Conservation (phyloP, 2,329 filamentous ascomycete genomes). For the Aspergillus ibericus region DNA sequence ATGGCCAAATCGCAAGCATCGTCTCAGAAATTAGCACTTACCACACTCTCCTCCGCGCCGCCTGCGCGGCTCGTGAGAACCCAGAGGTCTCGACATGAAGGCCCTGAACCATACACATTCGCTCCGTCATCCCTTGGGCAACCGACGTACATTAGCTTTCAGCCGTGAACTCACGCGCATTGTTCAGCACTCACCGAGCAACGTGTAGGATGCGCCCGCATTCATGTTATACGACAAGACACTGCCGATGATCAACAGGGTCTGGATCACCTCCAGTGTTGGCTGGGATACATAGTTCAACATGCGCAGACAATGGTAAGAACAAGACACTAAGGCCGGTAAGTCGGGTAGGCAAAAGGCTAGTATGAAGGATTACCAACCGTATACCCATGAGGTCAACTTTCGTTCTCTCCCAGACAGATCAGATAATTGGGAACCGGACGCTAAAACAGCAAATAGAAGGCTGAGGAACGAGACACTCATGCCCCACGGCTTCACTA, state of each 20-base stretch:
- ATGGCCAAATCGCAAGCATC: background rate
- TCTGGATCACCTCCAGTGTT: constrained; percentile 61
- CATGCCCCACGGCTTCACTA: constrained; percentile 58
- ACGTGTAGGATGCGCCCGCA: constrained; percentile 62
- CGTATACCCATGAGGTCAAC: constrained; percentile 63
- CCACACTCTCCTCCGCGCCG: constrained; percentile 41
- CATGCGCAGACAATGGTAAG: constrained; percentile 64
- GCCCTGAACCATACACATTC: constrained; percentile 58
- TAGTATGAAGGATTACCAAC: constrained; percentile 37
- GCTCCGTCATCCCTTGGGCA: constrained; percentile 32
- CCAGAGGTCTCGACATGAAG: constrained; percentile 56
- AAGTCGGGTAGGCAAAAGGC: constrained; percentile 12
- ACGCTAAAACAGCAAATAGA: constrained; percentile 62
- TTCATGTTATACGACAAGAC: constrained; percentile 66
- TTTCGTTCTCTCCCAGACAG: constrained; percentile 59
- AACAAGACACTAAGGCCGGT: constrained; percentile 56
- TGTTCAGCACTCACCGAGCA: constrained; percentile 48
- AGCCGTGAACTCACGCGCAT: background rate
- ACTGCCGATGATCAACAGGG: constrained; percentile 62
- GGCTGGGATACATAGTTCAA: constrained; percentile 64
- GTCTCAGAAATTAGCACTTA: constrained; percentile 16
- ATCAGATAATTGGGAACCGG: constrained; percentile 60
- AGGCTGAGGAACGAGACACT: constrained; percentile 60
- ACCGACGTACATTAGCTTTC: constrained; percentile 4
- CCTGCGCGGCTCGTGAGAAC: constrained; percentile 46